These are phyloP conservation scores for Ramalina intermedia DNA, from an alignment of 495 filamentous ascomycete genomes.

Conservation along the genomic window DNA sequence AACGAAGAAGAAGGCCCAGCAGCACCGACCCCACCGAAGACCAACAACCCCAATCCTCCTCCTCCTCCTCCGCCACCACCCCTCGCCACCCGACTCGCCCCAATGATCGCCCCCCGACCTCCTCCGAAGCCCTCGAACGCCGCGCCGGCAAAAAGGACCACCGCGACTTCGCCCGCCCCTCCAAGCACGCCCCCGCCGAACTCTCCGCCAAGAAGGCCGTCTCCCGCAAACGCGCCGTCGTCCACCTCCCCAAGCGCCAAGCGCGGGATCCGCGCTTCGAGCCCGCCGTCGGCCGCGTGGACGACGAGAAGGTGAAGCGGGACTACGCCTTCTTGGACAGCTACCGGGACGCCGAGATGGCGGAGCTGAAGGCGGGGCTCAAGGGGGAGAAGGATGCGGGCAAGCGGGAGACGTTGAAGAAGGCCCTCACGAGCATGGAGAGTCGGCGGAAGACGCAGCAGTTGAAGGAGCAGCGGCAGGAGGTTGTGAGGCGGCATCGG, in stretches of 20 bases:
- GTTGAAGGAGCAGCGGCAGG: conserved; percentile 48
- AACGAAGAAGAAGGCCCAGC: conserved; percentile 19
- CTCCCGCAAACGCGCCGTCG: conserved; percentile 57
- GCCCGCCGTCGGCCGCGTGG: conserved; percentile 28
- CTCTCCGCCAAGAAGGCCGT: conserved; percentile 71
- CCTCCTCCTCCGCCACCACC: conserved; percentile 21
- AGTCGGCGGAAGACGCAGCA: conserved; percentile 52
- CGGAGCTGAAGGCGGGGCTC: conserved; percentile 49
- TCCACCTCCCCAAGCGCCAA: conserved; percentile 29
- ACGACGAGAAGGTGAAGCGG: conserved; percentile 40
- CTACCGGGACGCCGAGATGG: conserved; percentile 68
- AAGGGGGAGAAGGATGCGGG: conserved; percentile 46
- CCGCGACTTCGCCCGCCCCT: conserved; percentile 37
- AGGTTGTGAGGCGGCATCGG: conserved; percentile 56
- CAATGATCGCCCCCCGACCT: background rate
- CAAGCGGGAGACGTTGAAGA: conserved; percentile 51
- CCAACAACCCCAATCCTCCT: conserved; percentile 4
- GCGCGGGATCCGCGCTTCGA: conserved; percentile 84
- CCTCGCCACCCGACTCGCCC: conserved; percentile 12
- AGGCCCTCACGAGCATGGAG: conserved; percentile 51
- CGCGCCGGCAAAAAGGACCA: conserved; percentile 25
- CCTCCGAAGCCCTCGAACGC: conserved; percentile 25
- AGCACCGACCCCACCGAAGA: background rate
- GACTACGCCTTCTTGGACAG: conserved; percentile 78
- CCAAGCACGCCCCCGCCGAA: conserved; percentile 78